A percentile compares a stretch with the other conserved stretches of the same genome.
phyloP scores from a whole-genome alignment of 2,329 filamentous ascomycete genomes.

The Trichoderma aggressivum region DNA sequence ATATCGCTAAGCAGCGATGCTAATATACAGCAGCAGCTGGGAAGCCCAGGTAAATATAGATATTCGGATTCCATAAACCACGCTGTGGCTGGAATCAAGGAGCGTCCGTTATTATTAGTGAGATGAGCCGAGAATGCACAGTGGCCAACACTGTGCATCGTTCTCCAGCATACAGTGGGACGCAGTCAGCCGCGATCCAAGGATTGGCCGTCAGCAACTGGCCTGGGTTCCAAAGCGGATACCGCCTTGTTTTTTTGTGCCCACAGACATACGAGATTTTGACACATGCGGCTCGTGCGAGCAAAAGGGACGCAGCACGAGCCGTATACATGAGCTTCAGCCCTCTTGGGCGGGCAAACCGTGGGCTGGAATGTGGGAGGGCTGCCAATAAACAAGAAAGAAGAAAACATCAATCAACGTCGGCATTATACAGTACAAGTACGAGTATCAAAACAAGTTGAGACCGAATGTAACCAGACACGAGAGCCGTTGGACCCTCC shows the following conservation, averaged over 20 bases:
- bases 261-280: slow-evolving; percentile 11
- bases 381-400: neutral
- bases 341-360: neutral
- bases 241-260: slow-evolving; percentile 5
- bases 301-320: neutral
- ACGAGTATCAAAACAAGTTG: neutral
- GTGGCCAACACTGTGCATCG: neutral
- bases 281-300: slow-evolving; percentile 6
- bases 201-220: slow-evolving; percentile 19
- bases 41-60: neutral
- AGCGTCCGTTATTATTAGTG: slow-evolving; percentile 2
- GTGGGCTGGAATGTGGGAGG: neutral
- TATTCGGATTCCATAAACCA: neutral
- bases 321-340: neutral
- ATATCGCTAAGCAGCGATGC: neutral
- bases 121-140: neutral
- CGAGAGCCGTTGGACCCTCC: slow-evolving; percentile 10
- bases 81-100: slow-evolving; percentile 12
- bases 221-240: slow-evolving; percentile 17
- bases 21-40: neutral
- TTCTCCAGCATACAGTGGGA: slow-evolving; percentile 10
- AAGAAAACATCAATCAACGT: neutral
- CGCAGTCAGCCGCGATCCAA: slow-evolving; percentile 17
- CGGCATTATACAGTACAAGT: neutral
- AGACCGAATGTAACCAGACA: neutral